Conservation (phyloP, 2,329 filamentous ascomycete species). For the Ophiosphaerella narmari region DNA sequence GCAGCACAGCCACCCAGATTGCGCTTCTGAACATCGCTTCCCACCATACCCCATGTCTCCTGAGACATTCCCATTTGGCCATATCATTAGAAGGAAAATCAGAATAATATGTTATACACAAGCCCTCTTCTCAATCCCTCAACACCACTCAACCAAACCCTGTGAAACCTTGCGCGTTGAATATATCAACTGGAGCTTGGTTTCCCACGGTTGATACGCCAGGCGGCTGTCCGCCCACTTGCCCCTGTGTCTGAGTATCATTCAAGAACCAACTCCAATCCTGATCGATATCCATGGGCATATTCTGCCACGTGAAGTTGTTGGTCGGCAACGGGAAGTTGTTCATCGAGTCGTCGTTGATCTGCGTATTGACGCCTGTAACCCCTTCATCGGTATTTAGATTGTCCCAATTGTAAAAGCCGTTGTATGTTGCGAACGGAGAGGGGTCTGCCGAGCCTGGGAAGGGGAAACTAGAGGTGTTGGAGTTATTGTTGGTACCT, state of each 20-base stretch:
- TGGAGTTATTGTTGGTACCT: constrained; percentile 5
- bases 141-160: constrained; percentile 25
- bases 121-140: background rate
- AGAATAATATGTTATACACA: background rate
- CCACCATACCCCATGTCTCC: too few relatives aligned
- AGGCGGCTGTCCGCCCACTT: constrained; percentile 2
- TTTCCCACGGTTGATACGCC: background rate
- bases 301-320: constrained; percentile 46
- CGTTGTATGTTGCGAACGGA: constrained; percentile 46
- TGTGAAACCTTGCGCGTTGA: constrained; percentile 28
- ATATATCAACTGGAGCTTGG: constrained; percentile 14
- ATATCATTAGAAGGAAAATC: background rate
- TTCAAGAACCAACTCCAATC: constrained; percentile 50
- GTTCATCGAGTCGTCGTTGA: constrained; percentile 28
- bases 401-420: constrained; percentile 45
- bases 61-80: background rate
- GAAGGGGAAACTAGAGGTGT: background rate
- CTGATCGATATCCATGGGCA: constrained; percentile 49
- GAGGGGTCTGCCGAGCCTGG: constrained; percentile 16
- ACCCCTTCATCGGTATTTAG: constrained; percentile 19
- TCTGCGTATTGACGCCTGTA: constrained; percentile 10
- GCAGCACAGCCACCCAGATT: too few relatives aligned
- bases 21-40: too few relatives aligned
- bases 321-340: constrained; percentile 41
- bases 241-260: constrained; percentile 25